Evolutionary conservation across 2,329 filamentous ascomycete species (phyloP).

Genomic region (Cladophialophora immunda): DNA sequence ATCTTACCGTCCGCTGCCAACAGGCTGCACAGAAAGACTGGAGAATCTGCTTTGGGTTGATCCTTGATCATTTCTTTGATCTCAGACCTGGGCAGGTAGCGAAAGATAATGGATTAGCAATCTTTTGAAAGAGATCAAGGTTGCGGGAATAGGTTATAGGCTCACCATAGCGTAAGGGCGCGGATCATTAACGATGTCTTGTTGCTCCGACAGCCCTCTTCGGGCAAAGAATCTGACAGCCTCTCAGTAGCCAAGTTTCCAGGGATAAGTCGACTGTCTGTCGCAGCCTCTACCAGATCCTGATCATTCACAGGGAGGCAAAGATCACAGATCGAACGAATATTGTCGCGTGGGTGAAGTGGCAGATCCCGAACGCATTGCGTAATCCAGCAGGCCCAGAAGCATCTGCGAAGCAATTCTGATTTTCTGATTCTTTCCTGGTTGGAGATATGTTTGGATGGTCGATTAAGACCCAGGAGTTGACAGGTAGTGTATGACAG

Average conservation of each 20-base stretch:
- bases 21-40: constrained; percentile 1
- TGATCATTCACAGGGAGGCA: constrained; percentile 1
- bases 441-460: constrained; percentile 8
- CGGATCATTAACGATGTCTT: constrained; percentile 5
- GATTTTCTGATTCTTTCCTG: constrained; percentile 6
- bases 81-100: constrained; percentile 2
- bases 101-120: constrained; percentile 2
- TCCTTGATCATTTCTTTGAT: constrained; percentile 4
- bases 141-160: neutral
- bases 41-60: neutral
- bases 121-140: constrained; percentile 3
- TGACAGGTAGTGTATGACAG: constrained; percentile 6
- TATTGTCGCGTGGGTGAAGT: constrained; percentile 8
- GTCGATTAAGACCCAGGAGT: constrained; percentile 8
- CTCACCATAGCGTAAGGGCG: constrained; percentile 6
- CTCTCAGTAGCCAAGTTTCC: constrained; percentile 6
- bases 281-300: neutral
- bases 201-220: constrained; percentile 6
- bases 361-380: constrained; percentile 6
- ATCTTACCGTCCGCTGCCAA: neutral
- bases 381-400: constrained; percentile 6
- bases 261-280: constrained; percentile 1
- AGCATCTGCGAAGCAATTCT: constrained; percentile 8
- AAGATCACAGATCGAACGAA: constrained; percentile 7
- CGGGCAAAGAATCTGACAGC: constrained; percentile 6